Conservation (phyloP, 1,284 basidiomycete genomes). For the Neonothopanus nambi region DNA sequence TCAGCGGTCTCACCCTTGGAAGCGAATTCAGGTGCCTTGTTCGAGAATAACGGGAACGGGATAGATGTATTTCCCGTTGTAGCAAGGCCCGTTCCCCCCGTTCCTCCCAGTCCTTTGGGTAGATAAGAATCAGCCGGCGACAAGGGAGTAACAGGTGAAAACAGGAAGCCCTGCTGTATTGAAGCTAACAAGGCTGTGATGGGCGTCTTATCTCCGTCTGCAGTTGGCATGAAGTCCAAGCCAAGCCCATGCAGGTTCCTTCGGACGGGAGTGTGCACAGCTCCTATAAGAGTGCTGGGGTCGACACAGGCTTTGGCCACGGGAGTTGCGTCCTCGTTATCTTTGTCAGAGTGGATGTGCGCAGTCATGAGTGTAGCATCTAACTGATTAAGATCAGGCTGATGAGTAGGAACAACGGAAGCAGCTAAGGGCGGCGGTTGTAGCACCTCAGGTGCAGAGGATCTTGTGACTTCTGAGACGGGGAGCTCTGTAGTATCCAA, state of each 20-base stretch:
- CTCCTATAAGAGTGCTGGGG: background rate
- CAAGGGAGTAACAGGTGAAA: constrained; percentile 58
- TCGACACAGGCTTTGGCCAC: background rate
- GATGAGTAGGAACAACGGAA: background rate
- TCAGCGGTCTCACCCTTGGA: background rate
- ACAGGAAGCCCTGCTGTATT: constrained; percentile 68
- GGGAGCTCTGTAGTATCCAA: no score
- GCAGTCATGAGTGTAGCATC: background rate
- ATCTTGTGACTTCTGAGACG: no score
- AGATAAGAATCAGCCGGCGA: constrained; percentile 57
- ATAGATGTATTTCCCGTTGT: no score
- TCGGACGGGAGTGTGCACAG: constrained; percentile 6
- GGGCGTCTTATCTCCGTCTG: constrained; percentile 46
- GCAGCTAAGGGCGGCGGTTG: no score
- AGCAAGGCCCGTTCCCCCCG: background rate
- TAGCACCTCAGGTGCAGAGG: background rate
- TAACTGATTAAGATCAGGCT: background rate
- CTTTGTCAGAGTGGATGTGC: background rate
- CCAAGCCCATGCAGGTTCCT: background rate
- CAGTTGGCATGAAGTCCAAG: constrained; percentile 13
- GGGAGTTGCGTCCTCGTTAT: background rate
- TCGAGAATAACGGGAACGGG: constrained; percentile 9
- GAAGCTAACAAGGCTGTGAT: constrained; percentile 68
- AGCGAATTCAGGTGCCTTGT: background rate
- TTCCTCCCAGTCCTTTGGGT: constrained; percentile 1